Percentiles rank a stretch among this genome's conserved stretches.
phyloP scores from a whole-genome alignment of 2,329 filamentous ascomycete genomes.

The Trichoderma atrobrunneum region DNA sequence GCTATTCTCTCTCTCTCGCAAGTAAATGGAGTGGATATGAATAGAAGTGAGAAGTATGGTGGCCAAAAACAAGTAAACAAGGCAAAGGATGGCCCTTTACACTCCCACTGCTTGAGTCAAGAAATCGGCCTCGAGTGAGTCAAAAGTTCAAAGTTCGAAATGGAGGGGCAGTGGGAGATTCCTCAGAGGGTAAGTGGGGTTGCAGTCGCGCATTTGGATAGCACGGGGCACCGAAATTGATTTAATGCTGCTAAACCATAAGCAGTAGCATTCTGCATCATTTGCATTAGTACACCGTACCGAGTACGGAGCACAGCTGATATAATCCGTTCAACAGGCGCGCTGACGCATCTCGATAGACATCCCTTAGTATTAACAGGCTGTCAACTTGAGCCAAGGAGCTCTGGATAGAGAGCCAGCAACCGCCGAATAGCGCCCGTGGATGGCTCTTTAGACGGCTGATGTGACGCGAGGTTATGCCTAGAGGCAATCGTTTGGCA shows the following conservation, averaged over 20 bases:
- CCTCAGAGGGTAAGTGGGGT: constrained; percentile 14
- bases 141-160: constrained; percentile 2
- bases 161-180: background rate
- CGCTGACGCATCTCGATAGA: constrained; percentile 9
- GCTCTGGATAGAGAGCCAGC: background rate
- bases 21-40: background rate
- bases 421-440: background rate
- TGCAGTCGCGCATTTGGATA: background rate
- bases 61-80: background rate
- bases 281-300: background rate
- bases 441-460: background rate
- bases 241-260: background rate
- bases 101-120: background rate
- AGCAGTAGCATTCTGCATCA: background rate
- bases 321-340: background rate
- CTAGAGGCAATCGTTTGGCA: background rate
- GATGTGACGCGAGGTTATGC: constrained; percentile 13
- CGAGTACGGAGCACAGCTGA: background rate
- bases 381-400: constrained; percentile 5
- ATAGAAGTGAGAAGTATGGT: background rate
- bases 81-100: background rate
- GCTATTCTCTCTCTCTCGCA: constrained; percentile 18
- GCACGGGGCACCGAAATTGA: background rate
- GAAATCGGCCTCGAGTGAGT: constrained; percentile 14
- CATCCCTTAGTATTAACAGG: constrained; percentile 14